Base-by-base conservation (phyloP, 2,329 filamentous ascomycete genomes). In the Xylaria sp. region DNA sequence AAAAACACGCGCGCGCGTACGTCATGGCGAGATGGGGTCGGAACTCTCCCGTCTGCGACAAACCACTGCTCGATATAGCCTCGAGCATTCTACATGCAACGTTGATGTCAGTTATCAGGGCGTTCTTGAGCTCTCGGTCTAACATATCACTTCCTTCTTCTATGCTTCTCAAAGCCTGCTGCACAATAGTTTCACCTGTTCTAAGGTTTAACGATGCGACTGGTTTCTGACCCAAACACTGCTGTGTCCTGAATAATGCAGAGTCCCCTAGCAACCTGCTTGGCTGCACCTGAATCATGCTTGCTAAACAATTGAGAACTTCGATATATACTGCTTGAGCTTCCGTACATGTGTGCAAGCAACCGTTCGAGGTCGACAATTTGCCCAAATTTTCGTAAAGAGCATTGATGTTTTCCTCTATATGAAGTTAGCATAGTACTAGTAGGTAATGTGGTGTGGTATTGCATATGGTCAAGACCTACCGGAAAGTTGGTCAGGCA, bases 401-500 rank as follows among this genome's bases (percentile, higher is more conserved):
- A 15, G 19, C 29, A 48, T 61, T 31, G 17, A 69, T 43, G n/a
- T 71, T 66, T 38, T 53, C 21, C 35, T 65, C 72, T 73, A n/a
- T 8, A 29, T 37, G n/a, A 4, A 33, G 31, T 69, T 44, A 70
- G 60, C 44, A 33, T 54, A 7, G 7, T 25, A n/a, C n/a, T n/a
- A n/a, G 49, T 2, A 13, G 8, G 2, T 19, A 41, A 38, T 4
- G 8, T n/a, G 41, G 11, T 19, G 10, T 13, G 10, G 19, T 17
- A 49, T 29, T 0, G 4, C 10, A 1, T 3, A 54, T 31, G 7
- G 27, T 40, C 11, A 27, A 7, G 25, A 70, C 80, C 74, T 75
- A 83, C 81, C 76, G 23, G 73, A 72, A 6, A 82, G 71, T 19
- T 76, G 73, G 23, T 79, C 78, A 0, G 74, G 73, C 64, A 80